Conservation (phyloP, 139 green algal species). For the Coelastrella sp. region DNA sequence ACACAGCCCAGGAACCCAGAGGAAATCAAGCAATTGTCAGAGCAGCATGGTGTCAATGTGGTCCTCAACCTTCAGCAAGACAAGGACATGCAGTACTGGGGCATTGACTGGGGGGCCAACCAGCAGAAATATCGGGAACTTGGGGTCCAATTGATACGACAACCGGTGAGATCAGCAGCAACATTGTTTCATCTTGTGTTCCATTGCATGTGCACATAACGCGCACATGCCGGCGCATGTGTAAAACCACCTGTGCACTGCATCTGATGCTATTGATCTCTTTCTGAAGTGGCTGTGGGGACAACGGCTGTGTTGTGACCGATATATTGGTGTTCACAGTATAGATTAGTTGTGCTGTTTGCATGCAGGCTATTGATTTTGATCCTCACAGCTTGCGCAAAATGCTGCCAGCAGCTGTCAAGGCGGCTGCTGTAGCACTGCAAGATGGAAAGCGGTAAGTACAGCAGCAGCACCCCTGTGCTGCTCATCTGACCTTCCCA, state of each 20-base stretch:
- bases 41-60: slow-evolving; percentile 39
- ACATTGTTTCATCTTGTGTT: background rate
- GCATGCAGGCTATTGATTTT: slow-evolving; percentile 75
- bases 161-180: slow-evolving; percentile 53
- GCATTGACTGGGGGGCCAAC: slow-evolving; percentile 47
- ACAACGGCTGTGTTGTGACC: no score
- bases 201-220: no score
- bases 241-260: no score
- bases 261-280: no score
- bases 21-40: slow-evolving; percentile 61
- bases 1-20: slow-evolving; percentile 60
- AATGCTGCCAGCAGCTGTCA: slow-evolving; percentile 70
- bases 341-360: background rate
- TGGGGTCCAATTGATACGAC: slow-evolving; percentile 65
- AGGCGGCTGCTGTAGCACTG: slow-evolving; percentile 49
- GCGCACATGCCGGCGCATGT: no score
- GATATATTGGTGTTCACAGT: no score
- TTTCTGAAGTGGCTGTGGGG: no score
- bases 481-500: no score
- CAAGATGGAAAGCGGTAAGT: slow-evolving; percentile 25
- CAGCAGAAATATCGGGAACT: slow-evolving; percentile 46
- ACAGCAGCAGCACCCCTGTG: background rate
- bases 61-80: slow-evolving; percentile 74
- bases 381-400: slow-evolving; percentile 76
- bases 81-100: slow-evolving; percentile 77